phyloP scores from a whole-genome alignment of 495 filamentous ascomycete genomes.

The Terfezia claveryi region DNA sequence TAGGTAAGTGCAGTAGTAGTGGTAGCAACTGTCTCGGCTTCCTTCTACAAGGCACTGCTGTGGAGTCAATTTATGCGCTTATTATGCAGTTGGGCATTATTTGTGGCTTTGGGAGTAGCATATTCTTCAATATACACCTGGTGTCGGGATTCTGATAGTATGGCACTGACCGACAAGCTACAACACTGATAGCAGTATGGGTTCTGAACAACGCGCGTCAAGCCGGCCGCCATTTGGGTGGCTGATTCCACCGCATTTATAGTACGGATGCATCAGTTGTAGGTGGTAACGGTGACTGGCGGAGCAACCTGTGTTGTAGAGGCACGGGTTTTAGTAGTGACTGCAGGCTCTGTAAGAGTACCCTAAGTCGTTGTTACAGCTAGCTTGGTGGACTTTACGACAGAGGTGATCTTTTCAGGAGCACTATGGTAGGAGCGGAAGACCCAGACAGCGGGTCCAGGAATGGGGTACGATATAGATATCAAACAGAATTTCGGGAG shows the following conservation, averaged over 20 bases:
- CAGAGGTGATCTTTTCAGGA: background rate
- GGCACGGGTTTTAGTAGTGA: background rate
- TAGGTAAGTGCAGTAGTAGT: too few relatives aligned
- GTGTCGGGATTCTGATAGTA: too few relatives aligned
- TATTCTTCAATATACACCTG: too few relatives aligned
- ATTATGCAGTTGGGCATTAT: too few relatives aligned
- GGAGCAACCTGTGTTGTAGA: background rate
- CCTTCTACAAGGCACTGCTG: too few relatives aligned
- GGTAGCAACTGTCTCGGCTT: too few relatives aligned
- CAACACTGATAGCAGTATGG: constrained; percentile 25
- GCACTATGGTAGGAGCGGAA: constrained; percentile 19
- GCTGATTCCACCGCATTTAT: constrained; percentile 22
- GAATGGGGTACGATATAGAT: constrained; percentile 26
- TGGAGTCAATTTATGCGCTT: too few relatives aligned
- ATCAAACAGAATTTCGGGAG: constrained; percentile 31
- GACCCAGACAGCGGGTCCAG: constrained; percentile 18
- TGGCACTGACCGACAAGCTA: background rate
- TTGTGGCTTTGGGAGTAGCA: too few relatives aligned
- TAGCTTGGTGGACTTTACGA: background rate
- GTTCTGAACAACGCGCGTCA: constrained; percentile 20
- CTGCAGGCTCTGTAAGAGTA: background rate
- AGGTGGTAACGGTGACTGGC: background rate
- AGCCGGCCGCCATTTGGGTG: constrained; percentile 19
- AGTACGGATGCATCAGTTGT: constrained; percentile 5
- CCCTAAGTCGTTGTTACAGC: background rate